Percentiles rank a stretch among this genome's conserved stretches.
These are phyloP conservation scores for Apiotrichum brassicae DNA, from an alignment of 1,284 basidiomycete species.

Conservation along the genomic window DNA sequence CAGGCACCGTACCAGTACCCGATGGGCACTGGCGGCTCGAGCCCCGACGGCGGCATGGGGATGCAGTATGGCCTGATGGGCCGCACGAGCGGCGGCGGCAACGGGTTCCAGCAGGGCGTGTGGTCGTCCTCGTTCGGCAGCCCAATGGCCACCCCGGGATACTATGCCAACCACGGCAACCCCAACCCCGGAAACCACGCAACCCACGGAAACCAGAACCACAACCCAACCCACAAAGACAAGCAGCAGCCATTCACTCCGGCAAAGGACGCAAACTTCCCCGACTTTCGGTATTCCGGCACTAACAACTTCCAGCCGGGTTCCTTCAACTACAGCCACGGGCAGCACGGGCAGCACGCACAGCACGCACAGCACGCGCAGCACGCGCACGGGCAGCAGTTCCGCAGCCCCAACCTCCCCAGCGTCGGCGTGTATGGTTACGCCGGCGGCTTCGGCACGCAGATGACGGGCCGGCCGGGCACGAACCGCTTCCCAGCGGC, in stretches of 20 bases:
- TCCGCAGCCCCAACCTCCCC: conserved; percentile 5
- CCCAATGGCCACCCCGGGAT: conserved; percentile 23
- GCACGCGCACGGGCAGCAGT: conserved; percentile 10
- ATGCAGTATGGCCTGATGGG: conserved; percentile 21
- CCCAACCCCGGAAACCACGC: too few species aligned
- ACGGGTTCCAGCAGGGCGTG: conserved; percentile 28
- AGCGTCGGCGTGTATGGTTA: conserved; percentile 6
- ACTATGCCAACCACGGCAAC: conserved; percentile 17
- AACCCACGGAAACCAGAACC: too few species aligned
- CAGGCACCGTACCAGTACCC: conserved; percentile 8
- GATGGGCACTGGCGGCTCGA: conserved; percentile 14
- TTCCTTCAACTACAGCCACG: conserved; percentile 8
- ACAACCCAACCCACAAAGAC: too few species aligned
- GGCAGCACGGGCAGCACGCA: too few species aligned
- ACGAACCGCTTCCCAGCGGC: neutral
- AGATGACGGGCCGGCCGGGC: conserved; percentile 10
- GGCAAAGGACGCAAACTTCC: conserved; percentile 6
- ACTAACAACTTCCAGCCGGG: conserved; percentile 5
- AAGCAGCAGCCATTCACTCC: conserved; percentile 12
- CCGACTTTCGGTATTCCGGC: conserved; percentile 1
- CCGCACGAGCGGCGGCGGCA: conserved; percentile 10
- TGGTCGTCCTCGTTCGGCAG: conserved; percentile 36
- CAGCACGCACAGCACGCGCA: too few species aligned
- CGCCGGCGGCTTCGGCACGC: conserved; percentile 15
- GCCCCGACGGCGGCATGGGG: conserved; percentile 16